These are phyloP conservation scores for Lithospermum erythrorhizon DNA, from an alignment of 257 asterid genomes.

Conservation along the genomic window DNA sequence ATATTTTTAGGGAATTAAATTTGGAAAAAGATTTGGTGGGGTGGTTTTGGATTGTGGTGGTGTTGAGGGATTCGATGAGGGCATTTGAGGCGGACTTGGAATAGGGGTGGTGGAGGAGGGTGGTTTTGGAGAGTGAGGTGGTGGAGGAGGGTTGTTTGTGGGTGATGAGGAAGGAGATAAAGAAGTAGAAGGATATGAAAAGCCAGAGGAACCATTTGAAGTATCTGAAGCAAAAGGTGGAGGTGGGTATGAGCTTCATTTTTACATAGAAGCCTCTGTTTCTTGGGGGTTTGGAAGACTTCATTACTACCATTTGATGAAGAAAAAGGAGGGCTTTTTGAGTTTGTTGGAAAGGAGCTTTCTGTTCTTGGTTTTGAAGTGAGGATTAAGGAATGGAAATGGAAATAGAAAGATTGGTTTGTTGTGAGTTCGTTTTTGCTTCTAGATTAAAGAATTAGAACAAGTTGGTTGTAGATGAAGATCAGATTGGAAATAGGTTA, in stretches of 20 bases:
- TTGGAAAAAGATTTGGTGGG: background rate
- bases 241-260: slow-evolving; percentile 40
- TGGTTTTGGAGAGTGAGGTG: slow-evolving; percentile 34
- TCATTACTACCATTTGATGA: slow-evolving; percentile 23
- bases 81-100: slow-evolving; percentile 48
- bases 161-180: background rate
- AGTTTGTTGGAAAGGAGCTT: slow-evolving; percentile 6
- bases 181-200: background rate
- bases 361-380: slow-evolving; percentile 20
- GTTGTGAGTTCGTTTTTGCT: slow-evolving; percentile 47
- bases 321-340: background rate
- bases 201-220: slow-evolving; percentile 3
- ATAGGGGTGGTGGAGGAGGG: slow-evolving; percentile 19
- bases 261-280: slow-evolving; percentile 55
- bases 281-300: slow-evolving; percentile 19
- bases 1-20: slow-evolving; percentile 44
- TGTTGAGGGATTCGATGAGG: slow-evolving; percentile 34
- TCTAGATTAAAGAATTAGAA: slow-evolving; percentile 14
- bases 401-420: slow-evolving; percentile 16
- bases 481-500: background rate
- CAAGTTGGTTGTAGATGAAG: background rate
- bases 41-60: slow-evolving; percentile 10
- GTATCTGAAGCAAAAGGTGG: background rate
- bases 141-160: background rate
- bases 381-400: slow-evolving; percentile 32